A percentile compares a stretch with the other conserved stretches of the same genome.
These are phyloP conservation scores for Thalassiosira ordinaria DNA, from an alignment of 352 stramenopile species.

Conservation along the genomic window DNA sequence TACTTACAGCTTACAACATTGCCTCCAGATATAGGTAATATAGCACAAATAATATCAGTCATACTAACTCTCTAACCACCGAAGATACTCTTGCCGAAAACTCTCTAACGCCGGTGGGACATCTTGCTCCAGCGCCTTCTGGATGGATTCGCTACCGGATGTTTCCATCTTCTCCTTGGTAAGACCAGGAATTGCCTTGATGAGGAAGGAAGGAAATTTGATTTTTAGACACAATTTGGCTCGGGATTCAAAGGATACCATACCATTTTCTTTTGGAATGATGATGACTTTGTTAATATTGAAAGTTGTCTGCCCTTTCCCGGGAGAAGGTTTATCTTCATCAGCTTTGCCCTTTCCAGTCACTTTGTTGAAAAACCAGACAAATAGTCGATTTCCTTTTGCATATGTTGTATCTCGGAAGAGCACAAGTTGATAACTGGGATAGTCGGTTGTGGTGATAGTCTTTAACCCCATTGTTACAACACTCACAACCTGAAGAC, in stretches of 20 bases:
- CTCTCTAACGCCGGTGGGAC: slow-evolving; percentile 26
- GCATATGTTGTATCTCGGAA: slow-evolving; percentile 51
- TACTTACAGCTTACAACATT: no score
- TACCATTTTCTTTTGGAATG: slow-evolving; percentile 25
- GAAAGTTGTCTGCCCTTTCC: slow-evolving; percentile 26
- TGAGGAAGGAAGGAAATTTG: slow-evolving; percentile 42
- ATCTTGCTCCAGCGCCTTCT: slow-evolving; percentile 41
- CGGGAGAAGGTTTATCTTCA: background rate
- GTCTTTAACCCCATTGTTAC: slow-evolving; percentile 51
- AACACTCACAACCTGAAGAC: slow-evolving; percentile 41
- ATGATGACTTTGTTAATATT: slow-evolving; percentile 42
- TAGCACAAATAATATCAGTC: no score
- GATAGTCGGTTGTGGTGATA: slow-evolving; percentile 27
- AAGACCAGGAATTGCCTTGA: slow-evolving; percentile 46
- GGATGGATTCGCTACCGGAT: slow-evolving; percentile 36
- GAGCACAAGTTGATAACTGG: slow-evolving; percentile 51
- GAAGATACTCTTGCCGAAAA: slow-evolving; percentile 40
- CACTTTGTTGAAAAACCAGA: slow-evolving; percentile 59
- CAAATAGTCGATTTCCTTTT: slow-evolving; percentile 37
- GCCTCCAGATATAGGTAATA: no score
- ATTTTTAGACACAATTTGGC: slow-evolving; percentile 34
- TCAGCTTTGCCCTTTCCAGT: slow-evolving; percentile 32
- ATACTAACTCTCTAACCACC: slow-evolving; percentile 27
- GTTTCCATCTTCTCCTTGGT: slow-evolving; percentile 47
- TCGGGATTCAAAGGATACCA: slow-evolving; percentile 43